Conservation (phyloP, 345 rosid species). For the Dimocarpus longan region DNA sequence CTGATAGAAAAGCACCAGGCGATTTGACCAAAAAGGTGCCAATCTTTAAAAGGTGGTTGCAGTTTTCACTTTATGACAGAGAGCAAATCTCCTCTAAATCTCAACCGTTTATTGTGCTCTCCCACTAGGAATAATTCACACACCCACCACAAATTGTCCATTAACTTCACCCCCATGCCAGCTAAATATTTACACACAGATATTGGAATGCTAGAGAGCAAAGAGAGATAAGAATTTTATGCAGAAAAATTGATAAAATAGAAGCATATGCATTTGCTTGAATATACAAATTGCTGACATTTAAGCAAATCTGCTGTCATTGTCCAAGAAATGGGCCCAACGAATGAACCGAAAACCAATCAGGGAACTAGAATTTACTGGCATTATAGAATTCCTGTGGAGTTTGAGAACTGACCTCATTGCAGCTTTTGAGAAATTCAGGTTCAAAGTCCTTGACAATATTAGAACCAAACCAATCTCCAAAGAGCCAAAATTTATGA, state of each 20-base stretch:
- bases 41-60: neutral
- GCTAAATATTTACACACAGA: conserved; percentile 16
- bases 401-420: conserved; percentile 9
- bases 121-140: neutral
- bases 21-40: conserved; percentile 11
- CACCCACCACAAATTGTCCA: neutral
- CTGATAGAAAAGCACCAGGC: neutral
- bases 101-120: conserved; percentile 11
- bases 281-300: conserved; percentile 20
- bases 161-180: neutral
- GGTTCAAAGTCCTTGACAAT: conserved; percentile 5
- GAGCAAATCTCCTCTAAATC: conserved; percentile 16
- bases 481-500: conserved; percentile 10
- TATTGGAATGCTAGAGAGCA: neutral
- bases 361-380: neutral
- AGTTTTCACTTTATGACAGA: neutral
- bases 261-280: conserved; percentile 7
- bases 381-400: neutral
- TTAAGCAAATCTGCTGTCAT: neutral
- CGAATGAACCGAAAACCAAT: conserved; percentile 17
- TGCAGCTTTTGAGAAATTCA: neutral
- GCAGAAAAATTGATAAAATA: neutral
- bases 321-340: conserved; percentile 8
- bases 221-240: neutral
- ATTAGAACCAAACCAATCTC: neutral